A percentile compares a stretch with the other conserved stretches of the same genome.
Conservation (phyloP, 2,329 filamentous ascomycete genomes). For the Aspergillus chevalieri region DNA sequence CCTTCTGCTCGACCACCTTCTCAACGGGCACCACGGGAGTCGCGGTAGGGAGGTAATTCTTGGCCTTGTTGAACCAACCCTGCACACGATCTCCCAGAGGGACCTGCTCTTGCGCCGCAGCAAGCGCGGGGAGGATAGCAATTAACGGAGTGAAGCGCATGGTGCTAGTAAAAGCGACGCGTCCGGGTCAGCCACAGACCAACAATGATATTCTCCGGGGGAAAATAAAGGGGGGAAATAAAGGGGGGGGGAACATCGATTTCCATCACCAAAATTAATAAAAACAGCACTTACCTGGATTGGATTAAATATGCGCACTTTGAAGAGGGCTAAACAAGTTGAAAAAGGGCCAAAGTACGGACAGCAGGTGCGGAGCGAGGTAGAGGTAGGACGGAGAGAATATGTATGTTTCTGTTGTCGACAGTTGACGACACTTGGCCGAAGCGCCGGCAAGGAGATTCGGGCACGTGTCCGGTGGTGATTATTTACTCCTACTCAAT, state of each 20-base stretch:
- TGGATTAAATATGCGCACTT: slow-evolving; percentile 14
- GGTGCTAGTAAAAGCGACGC: slow-evolving; percentile 22
- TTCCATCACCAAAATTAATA: background rate
- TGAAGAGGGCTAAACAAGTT: slow-evolving; percentile 7
- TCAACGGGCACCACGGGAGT: slow-evolving; percentile 29
- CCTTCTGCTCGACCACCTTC: slow-evolving; percentile 41
- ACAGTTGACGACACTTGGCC: slow-evolving; percentile 25
- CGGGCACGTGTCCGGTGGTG: background rate
- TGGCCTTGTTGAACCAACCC: slow-evolving; percentile 48
- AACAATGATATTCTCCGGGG: slow-evolving; percentile 1
- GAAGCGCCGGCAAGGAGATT: slow-evolving; percentile 16
- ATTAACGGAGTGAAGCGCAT: slow-evolving; percentile 51
- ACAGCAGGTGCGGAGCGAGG: slow-evolving; percentile 11
- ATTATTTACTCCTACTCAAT: too few relatives aligned
- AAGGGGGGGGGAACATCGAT: background rate
- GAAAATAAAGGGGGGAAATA: background rate
- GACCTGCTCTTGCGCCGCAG: slow-evolving; percentile 53
- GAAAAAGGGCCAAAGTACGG: slow-evolving; percentile 17
- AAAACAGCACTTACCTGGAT: background rate
- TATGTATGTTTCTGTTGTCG: slow-evolving; percentile 12
- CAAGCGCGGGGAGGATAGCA: slow-evolving; percentile 44
- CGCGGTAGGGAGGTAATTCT: slow-evolving; percentile 49
- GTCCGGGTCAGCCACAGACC: slow-evolving; percentile 9
- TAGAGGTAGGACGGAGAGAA: slow-evolving; percentile 13
- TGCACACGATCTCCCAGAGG: slow-evolving; percentile 44